Percentiles rank a stretch among this genome's conserved stretches.
phyloP scores from a whole-genome alignment of 495 filamentous ascomycete species.

The Massariosphaeria phaeospora region DNA sequence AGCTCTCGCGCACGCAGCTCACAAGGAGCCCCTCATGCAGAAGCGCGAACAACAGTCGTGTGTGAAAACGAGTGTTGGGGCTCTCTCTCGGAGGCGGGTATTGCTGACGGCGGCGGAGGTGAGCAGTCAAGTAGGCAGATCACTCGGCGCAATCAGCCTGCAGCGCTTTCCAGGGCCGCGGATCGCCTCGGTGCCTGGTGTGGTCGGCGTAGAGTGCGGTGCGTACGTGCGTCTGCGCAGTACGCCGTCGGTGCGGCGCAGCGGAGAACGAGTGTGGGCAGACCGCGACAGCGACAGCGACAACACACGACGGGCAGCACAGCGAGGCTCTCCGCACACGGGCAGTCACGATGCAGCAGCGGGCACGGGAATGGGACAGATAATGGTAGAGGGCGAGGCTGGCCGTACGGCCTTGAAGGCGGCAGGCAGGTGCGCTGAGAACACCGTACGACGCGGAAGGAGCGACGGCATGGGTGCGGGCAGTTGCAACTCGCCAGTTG shows the following conservation, averaged over 20 bases:
- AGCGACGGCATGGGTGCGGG: too few species aligned
- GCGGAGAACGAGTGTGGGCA: not conserved
- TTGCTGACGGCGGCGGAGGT: not conserved
- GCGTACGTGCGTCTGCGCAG: not conserved
- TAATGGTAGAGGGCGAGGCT: too few species aligned
- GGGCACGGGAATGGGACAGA: too few species aligned
- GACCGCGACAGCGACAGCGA: not conserved
- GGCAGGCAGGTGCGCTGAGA: too few species aligned
- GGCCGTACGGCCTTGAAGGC: too few species aligned
- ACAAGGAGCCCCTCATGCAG: constrained; percentile 14
- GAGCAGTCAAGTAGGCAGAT: constrained; percentile 1
- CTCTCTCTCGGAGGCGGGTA: not conserved
- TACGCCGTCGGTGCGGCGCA: not conserved
- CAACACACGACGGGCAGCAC: not conserved
- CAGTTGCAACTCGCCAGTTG: too few species aligned
- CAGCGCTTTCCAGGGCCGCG: constrained; percentile 14
- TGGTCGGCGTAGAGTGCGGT: not conserved
- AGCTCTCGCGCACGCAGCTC: constrained; percentile 6
- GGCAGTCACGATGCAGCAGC: too few species aligned
- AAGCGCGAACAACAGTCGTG: not conserved
- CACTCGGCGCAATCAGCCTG: constrained; percentile 20
- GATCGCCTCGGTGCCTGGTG: constrained; percentile 8
- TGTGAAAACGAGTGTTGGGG: constrained; percentile 11
- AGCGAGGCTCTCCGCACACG: not conserved
- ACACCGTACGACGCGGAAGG: too few species aligned